phyloP scores from a whole-genome alignment of 1,139 yeast species.

The Scheffersomyces cryptocercus region DNA sequence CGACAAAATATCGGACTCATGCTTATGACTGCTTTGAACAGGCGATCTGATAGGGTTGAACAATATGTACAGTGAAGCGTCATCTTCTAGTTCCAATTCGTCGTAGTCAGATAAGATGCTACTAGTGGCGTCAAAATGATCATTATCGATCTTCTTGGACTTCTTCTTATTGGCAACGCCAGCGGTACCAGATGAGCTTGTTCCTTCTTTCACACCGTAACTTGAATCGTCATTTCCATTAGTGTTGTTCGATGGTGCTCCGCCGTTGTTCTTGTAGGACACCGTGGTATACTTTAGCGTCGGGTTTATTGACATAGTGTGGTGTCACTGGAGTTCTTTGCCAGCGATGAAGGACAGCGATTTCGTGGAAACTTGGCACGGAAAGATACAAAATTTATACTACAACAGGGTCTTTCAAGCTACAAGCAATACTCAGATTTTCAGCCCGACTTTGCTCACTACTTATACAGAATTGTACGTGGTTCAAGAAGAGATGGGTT shows the following conservation, averaged over 20 bases:
- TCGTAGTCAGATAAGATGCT: constrained; percentile 23
- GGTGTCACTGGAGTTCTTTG: background rate
- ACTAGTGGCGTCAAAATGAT: constrained; percentile 14
- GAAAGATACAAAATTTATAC: no score
- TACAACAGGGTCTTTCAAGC: no score
- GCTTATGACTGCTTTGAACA: constrained; percentile 9
- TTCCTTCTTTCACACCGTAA: constrained; percentile 5
- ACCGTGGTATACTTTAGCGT: constrained; percentile 7
- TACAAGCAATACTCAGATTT: no score
- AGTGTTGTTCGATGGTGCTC: constrained; percentile 6
- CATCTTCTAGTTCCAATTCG: constrained; percentile 21
- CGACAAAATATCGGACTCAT: constrained; percentile 41
- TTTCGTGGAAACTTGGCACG: no score
- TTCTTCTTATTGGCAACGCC: background rate
- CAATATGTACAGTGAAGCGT: constrained; percentile 45
- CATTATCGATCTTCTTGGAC: constrained; percentile 2
- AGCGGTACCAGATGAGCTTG: background rate
- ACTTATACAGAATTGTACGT: no score
- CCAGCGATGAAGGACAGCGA: no score
- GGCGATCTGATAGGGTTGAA: constrained; percentile 31
- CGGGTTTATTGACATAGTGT: constrained; percentile 8
- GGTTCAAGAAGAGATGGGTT: no score
- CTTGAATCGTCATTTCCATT: background rate
- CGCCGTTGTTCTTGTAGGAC: constrained; percentile 5
- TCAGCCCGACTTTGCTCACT: no score